Conservation (phyloP, 2,329 filamentous ascomycete genomes). For the Colletotrichum sidae region DNA sequence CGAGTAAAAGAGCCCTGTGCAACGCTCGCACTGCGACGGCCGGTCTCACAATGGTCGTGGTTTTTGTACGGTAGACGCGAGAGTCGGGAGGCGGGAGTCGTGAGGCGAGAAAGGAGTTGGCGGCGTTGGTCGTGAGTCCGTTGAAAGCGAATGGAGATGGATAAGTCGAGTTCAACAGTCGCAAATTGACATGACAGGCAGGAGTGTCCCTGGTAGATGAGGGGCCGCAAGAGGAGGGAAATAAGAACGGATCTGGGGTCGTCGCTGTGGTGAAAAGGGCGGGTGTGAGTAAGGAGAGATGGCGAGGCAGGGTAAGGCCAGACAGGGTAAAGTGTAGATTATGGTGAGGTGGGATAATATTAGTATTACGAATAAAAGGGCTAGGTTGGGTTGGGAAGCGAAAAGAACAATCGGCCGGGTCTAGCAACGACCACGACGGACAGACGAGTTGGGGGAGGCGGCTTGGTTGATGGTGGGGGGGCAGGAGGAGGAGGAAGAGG, state of each 20-base stretch:
- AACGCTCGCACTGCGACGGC: slow-evolving; percentile 29
- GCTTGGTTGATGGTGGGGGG: slow-evolving; percentile 10
- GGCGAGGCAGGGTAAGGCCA: slow-evolving; percentile 26
- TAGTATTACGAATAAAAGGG: slow-evolving; percentile 36
- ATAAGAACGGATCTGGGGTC: slow-evolving; percentile 27
- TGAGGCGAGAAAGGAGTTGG: slow-evolving; percentile 12
- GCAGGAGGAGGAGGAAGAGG: slow-evolving; percentile 20
- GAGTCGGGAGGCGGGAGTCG: slow-evolving; percentile 9
- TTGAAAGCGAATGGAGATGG: slow-evolving; percentile 5
- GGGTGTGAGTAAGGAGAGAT: slow-evolving; percentile 25
- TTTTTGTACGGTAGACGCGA: background rate
- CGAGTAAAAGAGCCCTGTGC: slow-evolving; percentile 16
- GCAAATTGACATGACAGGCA: slow-evolving; percentile 35
- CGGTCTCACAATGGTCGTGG: slow-evolving; percentile 17
- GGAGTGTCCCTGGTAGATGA: slow-evolving; percentile 30
- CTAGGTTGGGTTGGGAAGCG: slow-evolving; percentile 28
- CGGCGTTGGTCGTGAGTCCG: background rate
- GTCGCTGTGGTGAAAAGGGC: slow-evolving; percentile 26
- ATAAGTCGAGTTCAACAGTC: slow-evolving; percentile 26
- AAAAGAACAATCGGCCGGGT: slow-evolving; percentile 23
- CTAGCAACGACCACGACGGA: slow-evolving; percentile 28
- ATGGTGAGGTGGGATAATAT: slow-evolving; percentile 36
- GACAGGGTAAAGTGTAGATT: slow-evolving; percentile 34
- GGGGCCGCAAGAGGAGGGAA: slow-evolving; percentile 24
- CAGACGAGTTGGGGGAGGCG: background rate